phyloP scores from a whole-genome alignment of 345 rosid genomes.

The Lumnitzera littorea region DNA sequence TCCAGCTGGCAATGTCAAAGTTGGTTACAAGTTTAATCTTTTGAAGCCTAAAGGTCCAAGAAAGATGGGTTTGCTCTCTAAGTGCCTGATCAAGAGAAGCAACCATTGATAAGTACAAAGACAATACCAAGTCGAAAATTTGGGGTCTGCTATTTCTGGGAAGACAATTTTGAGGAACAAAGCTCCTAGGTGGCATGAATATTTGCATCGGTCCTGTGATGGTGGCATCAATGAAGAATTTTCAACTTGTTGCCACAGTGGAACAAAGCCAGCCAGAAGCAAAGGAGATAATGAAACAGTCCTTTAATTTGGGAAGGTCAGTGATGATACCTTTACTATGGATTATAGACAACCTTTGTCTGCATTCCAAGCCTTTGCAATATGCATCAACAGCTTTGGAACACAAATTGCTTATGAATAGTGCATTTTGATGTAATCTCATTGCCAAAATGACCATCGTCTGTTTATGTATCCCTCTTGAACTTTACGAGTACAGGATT shows the following conservation, averaged over 20 bases:
- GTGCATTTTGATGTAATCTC: constrained; percentile 4
- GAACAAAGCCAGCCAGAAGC: constrained; percentile 78
- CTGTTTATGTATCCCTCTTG: constrained; percentile 6
- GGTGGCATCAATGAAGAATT: constrained; percentile 87
- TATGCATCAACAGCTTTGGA: constrained; percentile 93
- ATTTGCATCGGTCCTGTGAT: constrained; percentile 89
- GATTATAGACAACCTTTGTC: constrained; percentile 88
- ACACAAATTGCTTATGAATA: constrained; percentile 91
- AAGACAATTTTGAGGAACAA: constrained; percentile 59
- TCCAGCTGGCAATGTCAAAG: constrained; percentile 79
- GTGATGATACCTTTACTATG: constrained; percentile 81
- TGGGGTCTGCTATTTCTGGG: constrained; percentile 4
- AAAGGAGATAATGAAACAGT: constrained; percentile 87
- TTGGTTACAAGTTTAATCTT: constrained; percentile 90
- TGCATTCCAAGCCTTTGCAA: constrained; percentile 87
- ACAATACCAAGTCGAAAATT: constrained; percentile 26
- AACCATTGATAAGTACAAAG: constrained; percentile 12
- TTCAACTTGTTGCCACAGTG: constrained; percentile 68
- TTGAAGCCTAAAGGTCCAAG: constrained; percentile 94
- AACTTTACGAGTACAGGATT: not conserved
- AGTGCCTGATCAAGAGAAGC: constrained; percentile 39
- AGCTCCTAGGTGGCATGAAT: constrained; percentile 95
- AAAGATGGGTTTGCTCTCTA: constrained; percentile 82
- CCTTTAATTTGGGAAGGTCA: constrained; percentile 88
- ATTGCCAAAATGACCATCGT: constrained; percentile 8